These are phyloP conservation scores for Diplotaxis tenuifolia DNA, from an alignment of 345 rosid genomes.

Conservation along the genomic window DNA sequence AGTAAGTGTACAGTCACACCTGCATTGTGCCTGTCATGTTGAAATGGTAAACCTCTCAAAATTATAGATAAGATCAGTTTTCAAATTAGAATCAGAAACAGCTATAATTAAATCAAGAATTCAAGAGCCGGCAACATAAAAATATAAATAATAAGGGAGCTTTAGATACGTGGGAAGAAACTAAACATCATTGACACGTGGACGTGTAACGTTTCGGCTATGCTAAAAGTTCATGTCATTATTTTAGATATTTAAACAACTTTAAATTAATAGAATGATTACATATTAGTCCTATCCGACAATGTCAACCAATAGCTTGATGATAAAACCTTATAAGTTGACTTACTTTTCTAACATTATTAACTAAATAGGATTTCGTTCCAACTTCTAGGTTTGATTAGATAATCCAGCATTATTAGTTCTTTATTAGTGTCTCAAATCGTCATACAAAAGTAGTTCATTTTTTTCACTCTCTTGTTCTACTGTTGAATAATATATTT, in stretches of 20 bases:
- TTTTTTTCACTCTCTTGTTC: background rate
- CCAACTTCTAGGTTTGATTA: background rate
- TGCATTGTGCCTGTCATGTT: constrained; percentile 5
- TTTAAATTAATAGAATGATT: background rate
- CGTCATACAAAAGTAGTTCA: background rate
- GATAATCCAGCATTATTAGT: background rate
- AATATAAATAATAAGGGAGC: background rate
- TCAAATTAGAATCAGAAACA: background rate
- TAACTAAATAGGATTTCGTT: background rate
- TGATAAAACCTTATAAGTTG: background rate
- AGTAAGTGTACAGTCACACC: background rate
- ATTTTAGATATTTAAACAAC: background rate
- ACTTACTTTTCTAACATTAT: background rate
- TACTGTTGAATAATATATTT: background rate
- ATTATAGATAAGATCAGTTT: background rate
- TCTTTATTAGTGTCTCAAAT: background rate
- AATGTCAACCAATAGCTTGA: constrained; percentile 20
- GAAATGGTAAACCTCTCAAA: constrained; percentile 16
- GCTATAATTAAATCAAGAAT: background rate
- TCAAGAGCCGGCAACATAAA: background rate
- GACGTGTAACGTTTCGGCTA: constrained; percentile 15
- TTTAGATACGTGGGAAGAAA: background rate
- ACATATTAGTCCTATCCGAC: background rate
- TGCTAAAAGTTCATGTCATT: constrained; percentile 4
- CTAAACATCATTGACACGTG: background rate